Base-by-base conservation (phyloP, 768 basidiomycete species). In the Cubamyces lactineus region DNA sequence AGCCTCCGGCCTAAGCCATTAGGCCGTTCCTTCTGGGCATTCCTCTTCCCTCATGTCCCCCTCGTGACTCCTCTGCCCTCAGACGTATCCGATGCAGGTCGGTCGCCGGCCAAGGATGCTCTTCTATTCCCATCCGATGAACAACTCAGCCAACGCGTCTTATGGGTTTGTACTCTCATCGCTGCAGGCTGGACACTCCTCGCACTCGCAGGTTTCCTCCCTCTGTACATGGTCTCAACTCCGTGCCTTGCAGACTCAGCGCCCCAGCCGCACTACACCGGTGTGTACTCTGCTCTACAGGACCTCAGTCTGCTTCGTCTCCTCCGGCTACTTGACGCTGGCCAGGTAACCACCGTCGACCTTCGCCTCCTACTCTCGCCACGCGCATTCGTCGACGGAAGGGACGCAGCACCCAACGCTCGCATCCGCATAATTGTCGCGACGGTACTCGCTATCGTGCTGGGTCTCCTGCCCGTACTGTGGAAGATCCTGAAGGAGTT, bases 281-380 rank as follows among this genome's bases (percentile, higher is more conserved):
- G 91, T 5, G 78, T 80, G 6, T 86, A 84, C 59, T 88, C 89
- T 2, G 84, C 83, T 0, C 77, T 93, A 15, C 84, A 89, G 57
- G 92, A 94, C 71, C 81, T 94, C 58, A 89, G 86, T 63, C 72
- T 94, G n/a, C 72, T 91, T 38, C 84, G 91, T 2, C 80, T 93
- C n/a, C 74, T 94, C 53, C 81, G 84, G 21, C 70, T 88, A 15
- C 72, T 91, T 39, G 84, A 88, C 60, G 46, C 52, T 39, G 48
- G 57, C 34, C 58, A 62, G 46, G 72, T 47, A 19, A 69, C 65
- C 57, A 69, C 74, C 2, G 70, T 74, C 61, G 49, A 75, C 55
- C 47, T 50, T 1, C 13, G 50, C 51, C 26, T 19, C 23, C 12
- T 54, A 1, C 52, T 62, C 45, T 52, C 56, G n/a, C 8, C 30